Percentiles rank a stretch among this genome's conserved stretches.
Conservation (phyloP, 108 stramenopile species). For the Pseudonitzschia pungens region DNA sequence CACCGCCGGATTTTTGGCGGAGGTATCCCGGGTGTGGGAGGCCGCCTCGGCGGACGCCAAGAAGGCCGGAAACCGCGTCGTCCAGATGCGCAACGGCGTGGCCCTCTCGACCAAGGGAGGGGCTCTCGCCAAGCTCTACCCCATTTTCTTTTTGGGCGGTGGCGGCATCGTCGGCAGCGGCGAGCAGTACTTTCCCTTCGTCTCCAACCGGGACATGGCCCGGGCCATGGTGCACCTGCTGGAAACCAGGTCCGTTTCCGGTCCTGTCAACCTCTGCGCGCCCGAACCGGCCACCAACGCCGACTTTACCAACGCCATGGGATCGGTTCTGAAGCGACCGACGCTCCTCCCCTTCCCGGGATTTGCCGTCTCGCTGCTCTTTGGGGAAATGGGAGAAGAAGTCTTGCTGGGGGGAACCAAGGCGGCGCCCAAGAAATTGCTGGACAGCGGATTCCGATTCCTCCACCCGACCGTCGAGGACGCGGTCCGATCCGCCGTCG, state of each 20-base stretch:
- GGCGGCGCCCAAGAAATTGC: conserved; percentile 41
- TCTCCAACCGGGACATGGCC: conserved; percentile 54
- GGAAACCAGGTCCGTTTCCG: conserved; percentile 34
- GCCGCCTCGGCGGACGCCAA: conserved; percentile 32
- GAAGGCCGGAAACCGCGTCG: conserved; percentile 40
- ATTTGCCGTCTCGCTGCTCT: conserved; percentile 55
- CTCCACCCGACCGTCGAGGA: conserved; percentile 43
- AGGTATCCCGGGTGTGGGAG: conserved; percentile 51
- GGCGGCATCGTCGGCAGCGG: conserved; percentile 70
- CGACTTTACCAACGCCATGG: conserved; percentile 67
- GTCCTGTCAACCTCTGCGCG: conserved; percentile 64
- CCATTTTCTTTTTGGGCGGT: conserved; percentile 57
- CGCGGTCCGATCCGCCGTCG: conserved; percentile 48
- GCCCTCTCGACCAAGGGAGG: conserved; percentile 60
- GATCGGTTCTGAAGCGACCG: conserved; percentile 55
- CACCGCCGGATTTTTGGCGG: conserved; percentile 48
- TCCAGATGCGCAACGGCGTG: conserved; percentile 63
- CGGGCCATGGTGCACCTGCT: conserved; percentile 49
- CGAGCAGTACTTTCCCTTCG: conserved; percentile 58
- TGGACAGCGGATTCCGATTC: conserved; percentile 51
- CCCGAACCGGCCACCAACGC: conserved; percentile 59
- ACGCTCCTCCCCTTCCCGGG: conserved; percentile 64
- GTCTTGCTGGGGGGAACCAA: conserved; percentile 57
- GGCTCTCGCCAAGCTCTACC: conserved; percentile 57
- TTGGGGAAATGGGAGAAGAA: conserved; percentile 86